These are phyloP conservation scores for Saprolegnia diclina DNA, from an alignment of 352 stramenopile genomes.

Conservation along the genomic window DNA sequence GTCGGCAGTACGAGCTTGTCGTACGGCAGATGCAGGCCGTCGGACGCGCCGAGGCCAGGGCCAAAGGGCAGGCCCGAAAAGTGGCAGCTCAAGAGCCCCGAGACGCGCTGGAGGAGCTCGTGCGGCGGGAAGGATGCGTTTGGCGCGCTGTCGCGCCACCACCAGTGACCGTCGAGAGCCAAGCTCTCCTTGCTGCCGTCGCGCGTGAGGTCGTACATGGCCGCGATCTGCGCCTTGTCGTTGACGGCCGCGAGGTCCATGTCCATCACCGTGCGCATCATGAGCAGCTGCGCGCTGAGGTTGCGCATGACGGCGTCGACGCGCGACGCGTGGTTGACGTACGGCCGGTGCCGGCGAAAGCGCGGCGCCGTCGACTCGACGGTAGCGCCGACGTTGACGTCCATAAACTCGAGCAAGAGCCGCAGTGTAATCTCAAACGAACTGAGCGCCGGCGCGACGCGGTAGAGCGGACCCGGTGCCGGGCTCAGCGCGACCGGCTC, in stretches of 20 bases:
- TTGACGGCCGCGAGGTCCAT: background rate
- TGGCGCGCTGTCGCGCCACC: background rate
- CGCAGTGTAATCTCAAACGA: conserved; percentile 25
- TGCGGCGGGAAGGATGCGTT: background rate
- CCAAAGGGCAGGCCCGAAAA: conserved; percentile 24
- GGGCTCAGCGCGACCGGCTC: background rate
- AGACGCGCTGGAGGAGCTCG: conserved; percentile 4
- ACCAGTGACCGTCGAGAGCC: background rate
- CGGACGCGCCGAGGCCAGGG: background rate
- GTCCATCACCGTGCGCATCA: conserved; percentile 22
- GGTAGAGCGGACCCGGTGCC: conserved; percentile 8
- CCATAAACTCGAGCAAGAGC: conserved; percentile 18
- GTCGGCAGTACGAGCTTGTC: conserved; percentile 2
- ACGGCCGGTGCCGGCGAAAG: conserved; percentile 1
- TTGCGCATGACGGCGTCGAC: conserved; percentile 21
- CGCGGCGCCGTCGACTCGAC: background rate
- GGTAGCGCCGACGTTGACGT: conserved; percentile 4
- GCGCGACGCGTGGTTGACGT: conserved; percentile 20
- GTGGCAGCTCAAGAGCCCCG: background rate
- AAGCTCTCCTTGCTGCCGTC: conserved; percentile 2
- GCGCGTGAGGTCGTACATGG: background rate
- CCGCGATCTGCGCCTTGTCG: background rate
- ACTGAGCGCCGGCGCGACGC: conserved; percentile 8
- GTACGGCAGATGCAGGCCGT: conserved; percentile 10
- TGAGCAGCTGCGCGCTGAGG: conserved; percentile 4